Conservation (phyloP, 805 yeast species). For the Ogataea glucozyma region DNA sequence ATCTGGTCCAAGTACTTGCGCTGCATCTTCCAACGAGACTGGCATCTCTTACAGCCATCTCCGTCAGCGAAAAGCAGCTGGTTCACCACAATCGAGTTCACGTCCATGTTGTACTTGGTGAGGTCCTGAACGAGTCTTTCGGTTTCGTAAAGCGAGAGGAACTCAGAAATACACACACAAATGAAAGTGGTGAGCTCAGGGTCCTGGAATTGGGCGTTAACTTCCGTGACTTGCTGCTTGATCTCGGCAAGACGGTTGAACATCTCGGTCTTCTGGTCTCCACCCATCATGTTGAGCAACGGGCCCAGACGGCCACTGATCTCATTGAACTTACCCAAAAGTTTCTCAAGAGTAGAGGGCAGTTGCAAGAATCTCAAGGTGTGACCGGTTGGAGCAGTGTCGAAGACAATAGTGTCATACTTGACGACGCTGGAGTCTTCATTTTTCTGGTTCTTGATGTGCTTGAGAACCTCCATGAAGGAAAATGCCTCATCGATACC, state of each 20-base stretch:
- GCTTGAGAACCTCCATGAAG: conserved; percentile 97
- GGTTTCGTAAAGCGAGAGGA: conserved; percentile 92
- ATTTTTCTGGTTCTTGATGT: conserved; percentile 72
- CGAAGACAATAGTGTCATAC: conserved; percentile 90
- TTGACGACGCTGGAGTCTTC: conserved; percentile 39
- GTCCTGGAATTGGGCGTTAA: conserved; percentile 91
- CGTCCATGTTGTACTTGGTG: conserved; percentile 93
- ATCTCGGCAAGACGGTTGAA: conserved; percentile 77
- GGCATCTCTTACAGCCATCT: conserved; percentile 85
- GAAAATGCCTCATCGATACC: conserved; percentile 98
- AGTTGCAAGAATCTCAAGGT: conserved; percentile 92
- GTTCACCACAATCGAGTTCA: conserved; percentile 92
- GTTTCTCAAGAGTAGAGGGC: conserved; percentile 87
- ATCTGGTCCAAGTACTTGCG: conserved; percentile 92
- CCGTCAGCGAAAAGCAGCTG: conserved; percentile 87
- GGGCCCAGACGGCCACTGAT: conserved; percentile 89
- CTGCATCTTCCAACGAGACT: conserved; percentile 93
- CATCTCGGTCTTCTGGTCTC: conserved; percentile 64
- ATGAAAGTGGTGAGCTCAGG: conserved; percentile 95
- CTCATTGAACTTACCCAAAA: conserved; percentile 84
- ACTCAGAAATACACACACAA: conserved; percentile 97
- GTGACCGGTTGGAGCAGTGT: conserved; percentile 99
- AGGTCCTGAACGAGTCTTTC: conserved; percentile 97
- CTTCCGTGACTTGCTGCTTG: conserved; percentile 79
- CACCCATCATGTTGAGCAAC: conserved; percentile 78